Conservation (phyloP, 2,329 filamentous ascomycete genomes). For the Penicillium sp. region DNA sequence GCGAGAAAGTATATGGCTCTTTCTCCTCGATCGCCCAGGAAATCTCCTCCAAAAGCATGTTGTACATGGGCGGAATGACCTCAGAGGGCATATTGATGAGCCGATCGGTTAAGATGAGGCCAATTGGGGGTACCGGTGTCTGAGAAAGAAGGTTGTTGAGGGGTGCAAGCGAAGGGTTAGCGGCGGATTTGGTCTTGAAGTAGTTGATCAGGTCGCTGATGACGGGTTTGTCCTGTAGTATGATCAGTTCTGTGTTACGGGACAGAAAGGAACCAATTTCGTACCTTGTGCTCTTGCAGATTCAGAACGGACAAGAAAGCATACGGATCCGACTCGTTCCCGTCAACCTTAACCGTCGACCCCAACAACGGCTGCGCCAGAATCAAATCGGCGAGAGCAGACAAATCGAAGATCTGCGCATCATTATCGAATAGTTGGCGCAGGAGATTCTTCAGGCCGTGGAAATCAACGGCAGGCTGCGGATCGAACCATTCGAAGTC, state of each 20-base stretch:
- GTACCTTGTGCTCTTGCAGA: slow-evolving; percentile 63
- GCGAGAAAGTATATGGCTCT: slow-evolving; percentile 86
- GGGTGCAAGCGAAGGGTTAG: slow-evolving; percentile 52
- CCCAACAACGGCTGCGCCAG: slow-evolving; percentile 81
- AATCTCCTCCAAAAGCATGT: slow-evolving; percentile 88
- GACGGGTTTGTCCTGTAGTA: slow-evolving; percentile 57
- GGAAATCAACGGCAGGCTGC: slow-evolving; percentile 81
- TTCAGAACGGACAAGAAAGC: slow-evolving; percentile 88
- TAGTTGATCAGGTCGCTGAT: slow-evolving; percentile 68
- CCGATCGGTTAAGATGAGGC: slow-evolving; percentile 82
- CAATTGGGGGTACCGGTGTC: slow-evolving; percentile 57
- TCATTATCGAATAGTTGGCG: slow-evolving; percentile 92
- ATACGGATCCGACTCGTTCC: slow-evolving; percentile 85
- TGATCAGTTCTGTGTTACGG: slow-evolving; percentile 1
- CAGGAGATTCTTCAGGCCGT: slow-evolving; percentile 82
- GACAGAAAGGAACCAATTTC: not conserved
- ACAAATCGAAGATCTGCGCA: slow-evolving; percentile 77
- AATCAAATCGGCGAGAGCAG: slow-evolving; percentile 77
- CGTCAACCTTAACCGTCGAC: slow-evolving; percentile 95
- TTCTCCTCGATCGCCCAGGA: slow-evolving; percentile 80
- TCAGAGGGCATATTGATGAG: slow-evolving; percentile 96
- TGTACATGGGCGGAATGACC: slow-evolving; percentile 87
- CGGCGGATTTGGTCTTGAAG: slow-evolving; percentile 52
- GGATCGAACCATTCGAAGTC: slow-evolving; percentile 99
- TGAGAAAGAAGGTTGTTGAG: slow-evolving; percentile 55